A percentile compares a stretch with the other conserved stretches of the same genome.
These are phyloP conservation scores for Panellus pusillus DNA, from an alignment of 768 basidiomycete species.

Conservation along the genomic window DNA sequence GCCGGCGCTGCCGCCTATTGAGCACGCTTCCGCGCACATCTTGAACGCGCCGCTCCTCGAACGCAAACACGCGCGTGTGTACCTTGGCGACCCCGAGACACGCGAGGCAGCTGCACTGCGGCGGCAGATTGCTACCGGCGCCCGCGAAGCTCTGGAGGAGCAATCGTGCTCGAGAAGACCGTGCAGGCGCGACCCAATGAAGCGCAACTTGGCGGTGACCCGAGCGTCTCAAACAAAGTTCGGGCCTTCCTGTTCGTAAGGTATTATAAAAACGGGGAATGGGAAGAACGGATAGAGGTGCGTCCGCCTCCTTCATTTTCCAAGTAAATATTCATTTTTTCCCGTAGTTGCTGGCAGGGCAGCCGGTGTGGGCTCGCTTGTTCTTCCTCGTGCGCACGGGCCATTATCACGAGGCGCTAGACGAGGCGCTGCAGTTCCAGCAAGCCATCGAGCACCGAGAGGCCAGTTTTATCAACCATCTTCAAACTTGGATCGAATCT, in stretches of 20 bases:
- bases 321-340: not conserved
- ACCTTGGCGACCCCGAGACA: slow-evolving; percentile 66
- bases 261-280: slow-evolving; percentile 79
- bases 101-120: slow-evolving; percentile 67
- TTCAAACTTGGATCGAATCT: slow-evolving; percentile 82
- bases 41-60: slow-evolving; percentile 79
- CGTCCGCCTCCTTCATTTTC: slow-evolving; percentile 19
- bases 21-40: slow-evolving; percentile 80
- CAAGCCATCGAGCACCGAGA: slow-evolving; percentile 76
- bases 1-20: slow-evolving; percentile 69
- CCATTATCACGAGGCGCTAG: slow-evolving; percentile 75
- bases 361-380: slow-evolving; percentile 91
- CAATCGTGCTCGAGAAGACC: slow-evolving; percentile 82
- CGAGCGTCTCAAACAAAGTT: slow-evolving; percentile 86
- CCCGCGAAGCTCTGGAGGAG: slow-evolving; percentile 80
- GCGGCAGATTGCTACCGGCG: slow-evolving; percentile 74
- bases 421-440: slow-evolving; percentile 70
- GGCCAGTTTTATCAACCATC: slow-evolving; percentile 76
- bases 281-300: slow-evolving; percentile 89
- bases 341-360: slow-evolving; percentile 76
- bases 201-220: slow-evolving; percentile 88
- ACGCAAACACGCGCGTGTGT: slow-evolving; percentile 78
- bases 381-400: slow-evolving; percentile 92
- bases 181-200: slow-evolving; percentile 81
- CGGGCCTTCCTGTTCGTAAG: slow-evolving; percentile 82